Evolutionary conservation across 2,329 filamentous ascomycete genomes (phyloP).

Genomic region (Fusarium solani-melongenae): DNA sequence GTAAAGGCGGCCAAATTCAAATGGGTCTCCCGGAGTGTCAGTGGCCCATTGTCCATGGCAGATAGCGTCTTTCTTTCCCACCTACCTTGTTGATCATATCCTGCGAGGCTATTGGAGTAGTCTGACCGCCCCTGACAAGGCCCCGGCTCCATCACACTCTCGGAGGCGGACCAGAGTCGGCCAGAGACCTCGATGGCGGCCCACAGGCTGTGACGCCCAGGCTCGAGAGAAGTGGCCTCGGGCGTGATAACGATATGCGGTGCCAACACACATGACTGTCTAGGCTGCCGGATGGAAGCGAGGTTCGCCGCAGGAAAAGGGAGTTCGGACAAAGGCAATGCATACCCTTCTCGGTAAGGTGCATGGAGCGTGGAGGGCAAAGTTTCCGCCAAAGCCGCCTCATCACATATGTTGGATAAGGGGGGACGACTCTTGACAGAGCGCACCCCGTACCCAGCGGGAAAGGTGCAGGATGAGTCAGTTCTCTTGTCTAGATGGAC

Average conservation of each 20-base stretch:
- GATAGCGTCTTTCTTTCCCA: neutral
- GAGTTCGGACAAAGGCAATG: neutral
- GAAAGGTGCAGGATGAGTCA: constrained; percentile 16
- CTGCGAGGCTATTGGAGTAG: constrained; percentile 4
- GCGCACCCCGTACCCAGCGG: constrained; percentile 15
- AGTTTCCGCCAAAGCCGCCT: neutral
- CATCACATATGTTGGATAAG: constrained; percentile 32
- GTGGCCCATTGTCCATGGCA: neutral
- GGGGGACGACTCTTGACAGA: constrained; percentile 29
- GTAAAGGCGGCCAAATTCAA: constrained; percentile 61
- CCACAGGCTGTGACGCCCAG: constrained; percentile 55
- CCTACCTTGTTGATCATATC: constrained; percentile 36
- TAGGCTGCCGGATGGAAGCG: neutral
- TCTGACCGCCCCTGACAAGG: constrained; percentile 3
- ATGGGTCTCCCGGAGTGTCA: constrained; percentile 44
- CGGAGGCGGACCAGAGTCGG: constrained; percentile 36
- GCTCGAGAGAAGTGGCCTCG: constrained; percentile 51
- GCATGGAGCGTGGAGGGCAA: neutral
- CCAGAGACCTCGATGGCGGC: constrained; percentile 61
- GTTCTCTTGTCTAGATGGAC: neutral
- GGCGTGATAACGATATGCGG: constrained; percentile 58
- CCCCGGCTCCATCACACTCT: neutral
- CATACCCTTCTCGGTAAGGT: neutral
- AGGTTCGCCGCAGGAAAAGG: neutral
- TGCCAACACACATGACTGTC: constrained; percentile 46